Base-by-base conservation (phyloP, 306 rosid species). In the Trifolium subterraneum region DNA sequence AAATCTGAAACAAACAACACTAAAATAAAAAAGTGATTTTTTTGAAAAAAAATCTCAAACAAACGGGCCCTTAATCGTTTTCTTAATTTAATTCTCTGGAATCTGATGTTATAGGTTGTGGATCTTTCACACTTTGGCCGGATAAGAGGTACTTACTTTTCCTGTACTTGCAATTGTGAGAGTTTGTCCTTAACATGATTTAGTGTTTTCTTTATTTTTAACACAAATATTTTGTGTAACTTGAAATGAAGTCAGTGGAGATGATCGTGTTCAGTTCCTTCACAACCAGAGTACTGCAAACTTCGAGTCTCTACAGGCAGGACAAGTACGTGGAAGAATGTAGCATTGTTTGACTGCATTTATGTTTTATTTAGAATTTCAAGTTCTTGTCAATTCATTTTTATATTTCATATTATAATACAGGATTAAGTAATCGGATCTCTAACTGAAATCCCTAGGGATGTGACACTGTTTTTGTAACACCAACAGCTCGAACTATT, bases 111-210 rank as follows among this genome's bases (percentile, higher is more conserved):
- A 16, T 86, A 91, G 98, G 96, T 91, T 13, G 97, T 87, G 82
- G 97, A 93, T 83, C 97, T 93, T 61, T 93, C 98, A 66, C 97
- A 93, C 84, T 93, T 86, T 68, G 97, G 97, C 81, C 86, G 98
- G 75, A 85, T 93, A 79, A 86, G 96, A 89, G 98, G 98, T 93
- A 89, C 78, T 12, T 80, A 62, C n/a, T 52, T 71, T 75, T 76
- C 48, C 16, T 41, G 48, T 63, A 62, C 41, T 55, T 38, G 20
- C 27, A 19, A 16, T 56, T 44, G 15, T 6, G 74, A 44, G 36
- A 73, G 39, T 35, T 23, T 8, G 20, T 25, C 66, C 71, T 60
- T 74, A 63, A 47, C 51, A 70, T 35, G 18, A 50, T 64, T 63
- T 33, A 42, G 51, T 78, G 52, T 42, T 73, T 62, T 48, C 65